These are phyloP conservation scores for Entamoeba dispar DNA, from an alignment of 208 protist genomes.

Conservation along the genomic window DNA sequence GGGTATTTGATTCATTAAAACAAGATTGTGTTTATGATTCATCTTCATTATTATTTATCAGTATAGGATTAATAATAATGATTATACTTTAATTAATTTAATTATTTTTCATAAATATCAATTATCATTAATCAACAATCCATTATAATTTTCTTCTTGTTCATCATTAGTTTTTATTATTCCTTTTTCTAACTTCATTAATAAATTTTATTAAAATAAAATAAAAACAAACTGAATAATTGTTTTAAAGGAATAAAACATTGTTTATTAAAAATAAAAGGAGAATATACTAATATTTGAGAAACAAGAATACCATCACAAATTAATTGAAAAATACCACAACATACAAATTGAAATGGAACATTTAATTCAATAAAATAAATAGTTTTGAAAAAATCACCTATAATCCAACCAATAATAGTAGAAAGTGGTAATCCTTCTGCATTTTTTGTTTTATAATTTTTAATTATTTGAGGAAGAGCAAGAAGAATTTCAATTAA, in stretches of 20 bases:
- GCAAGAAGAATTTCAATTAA: not conserved
- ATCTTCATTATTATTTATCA: too few relatives aligned
- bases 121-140: too few relatives aligned
- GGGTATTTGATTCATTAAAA: too few relatives aligned
- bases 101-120: too few relatives aligned
- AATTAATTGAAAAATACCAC: not conserved
- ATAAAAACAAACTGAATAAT: not conserved
- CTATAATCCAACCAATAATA: not conserved
- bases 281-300: not conserved
- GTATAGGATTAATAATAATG: too few relatives aligned
- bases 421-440: not conserved
- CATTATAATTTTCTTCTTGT: too few relatives aligned
- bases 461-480: not conserved
- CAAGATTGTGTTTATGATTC: too few relatives aligned
- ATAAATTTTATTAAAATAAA: too few relatives aligned
- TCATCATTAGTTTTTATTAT: too few relatives aligned
- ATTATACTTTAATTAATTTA: too few relatives aligned
- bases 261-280: not conserved
- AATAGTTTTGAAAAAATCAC: not conserved
- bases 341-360: not conserved
- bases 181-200: too few relatives aligned
- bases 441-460: not conserved
- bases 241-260: not conserved
- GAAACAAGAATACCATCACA: not conserved
- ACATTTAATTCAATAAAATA: not conserved